phyloP scores from a whole-genome alignment of 1,284 basidiomycete species.

The Chalciporus sp. region DNA sequence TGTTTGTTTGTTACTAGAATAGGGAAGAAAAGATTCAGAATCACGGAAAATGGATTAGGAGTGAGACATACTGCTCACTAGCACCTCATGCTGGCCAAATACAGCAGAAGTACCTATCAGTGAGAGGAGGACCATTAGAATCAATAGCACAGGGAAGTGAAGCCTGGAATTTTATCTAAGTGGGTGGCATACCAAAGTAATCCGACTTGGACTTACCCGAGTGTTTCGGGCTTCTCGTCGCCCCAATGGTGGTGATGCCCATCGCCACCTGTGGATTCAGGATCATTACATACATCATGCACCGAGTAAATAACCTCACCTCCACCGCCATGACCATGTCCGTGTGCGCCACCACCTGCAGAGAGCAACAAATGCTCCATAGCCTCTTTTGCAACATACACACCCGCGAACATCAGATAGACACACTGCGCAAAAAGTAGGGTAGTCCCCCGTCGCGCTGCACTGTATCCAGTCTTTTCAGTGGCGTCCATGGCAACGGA shows the following conservation, averaged over 20 bases:
- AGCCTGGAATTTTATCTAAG: constrained; percentile 47
- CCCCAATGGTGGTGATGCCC: constrained; percentile 66
- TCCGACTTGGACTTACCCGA: constrained; percentile 39
- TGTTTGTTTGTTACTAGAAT: constrained; percentile 34
- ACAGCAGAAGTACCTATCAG: constrained; percentile 40
- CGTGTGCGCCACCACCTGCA: constrained; percentile 40
- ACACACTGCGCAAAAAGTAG: constrained; percentile 86
- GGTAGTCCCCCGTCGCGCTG: constrained; percentile 74
- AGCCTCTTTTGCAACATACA: constrained; percentile 94
- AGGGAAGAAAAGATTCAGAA: not conserved
- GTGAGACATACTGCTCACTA: constrained; percentile 31
- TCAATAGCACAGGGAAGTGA: constrained; percentile 66
- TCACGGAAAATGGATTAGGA: not conserved
- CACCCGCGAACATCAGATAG: constrained; percentile 87
- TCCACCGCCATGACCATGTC: constrained; percentile 23
- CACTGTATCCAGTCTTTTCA: constrained; percentile 44
- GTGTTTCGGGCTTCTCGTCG: constrained; percentile 43
- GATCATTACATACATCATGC: not conserved
- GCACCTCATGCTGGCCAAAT: constrained; percentile 36
- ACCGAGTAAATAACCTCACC: not conserved
- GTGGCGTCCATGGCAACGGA: not conserved
- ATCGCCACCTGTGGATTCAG: constrained; percentile 34
- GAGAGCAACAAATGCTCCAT: constrained; percentile 80
- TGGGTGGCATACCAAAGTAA: not conserved
- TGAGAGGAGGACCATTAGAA: constrained; percentile 59